Evolutionary conservation across 345 rosid species (phyloP), one percentile per base, ranked within the genome.

Genomic region (Eutrema heterophyllum): DNA sequence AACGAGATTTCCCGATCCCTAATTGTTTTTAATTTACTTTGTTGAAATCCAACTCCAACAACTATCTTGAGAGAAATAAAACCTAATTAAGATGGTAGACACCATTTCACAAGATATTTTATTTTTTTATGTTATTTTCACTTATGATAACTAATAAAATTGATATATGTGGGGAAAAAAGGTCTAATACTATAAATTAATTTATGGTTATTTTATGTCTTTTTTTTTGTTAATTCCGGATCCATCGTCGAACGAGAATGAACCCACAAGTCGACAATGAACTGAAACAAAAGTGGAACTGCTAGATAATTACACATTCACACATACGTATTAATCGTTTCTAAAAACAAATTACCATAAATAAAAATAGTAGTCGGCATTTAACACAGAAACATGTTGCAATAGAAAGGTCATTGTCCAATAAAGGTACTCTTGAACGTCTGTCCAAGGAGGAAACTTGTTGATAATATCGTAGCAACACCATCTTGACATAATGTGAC

Each of bases 401-500:
- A 38, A 55, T 8, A 49, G n/a, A 26, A 38, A 48, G 1, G 67
- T 74, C 72, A 48, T 48, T 56, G 51, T 74, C 72, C 39, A 16
- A 38, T 38, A 60, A 26, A 12, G 11, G 33, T 8, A 67, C 78
- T 2, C n/a, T 9, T 10, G 26, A 73, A 73, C 55, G 64, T 45
- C 53, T 67, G 10, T 57, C 54, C 21, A 32, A 48, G 13, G 46
- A 30, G 54, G 44, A 30, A 45, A 58, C 24, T 29, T 26, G 64
- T 44, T 35, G 26, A 63, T 63, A 72, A 52, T 63, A 72, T 72
- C 43, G 6, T 8, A 52, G 3, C 57, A 52, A 67, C 40, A 53
- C 18, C 62, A 68, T 16, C 54, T 40, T 50, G 55, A 75, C 48
- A 67, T 43, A 68, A 60, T 51, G 18, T 75, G 73, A 67, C 56